A percentile compares a stretch with the other conserved stretches of the same genome.
These are phyloP conservation scores for Boletellus sp. DNA, from an alignment of 1,284 basidiomycete species.

Conservation along the genomic window DNA sequence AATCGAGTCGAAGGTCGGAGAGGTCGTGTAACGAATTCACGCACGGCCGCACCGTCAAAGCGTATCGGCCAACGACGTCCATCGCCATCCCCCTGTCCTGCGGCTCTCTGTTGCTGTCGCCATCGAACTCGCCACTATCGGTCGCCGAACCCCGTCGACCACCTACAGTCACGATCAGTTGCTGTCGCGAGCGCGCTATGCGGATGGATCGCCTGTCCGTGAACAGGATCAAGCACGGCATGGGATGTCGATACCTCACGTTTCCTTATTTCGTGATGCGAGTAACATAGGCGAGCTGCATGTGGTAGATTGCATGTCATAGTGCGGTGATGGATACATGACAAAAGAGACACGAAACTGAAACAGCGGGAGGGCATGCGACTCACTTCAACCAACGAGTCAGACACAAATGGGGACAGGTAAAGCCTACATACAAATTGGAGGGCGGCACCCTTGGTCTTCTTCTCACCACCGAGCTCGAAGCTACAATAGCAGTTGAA, in stretches of 20 bases:
- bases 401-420: constrained; percentile 5
- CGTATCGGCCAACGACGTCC: no score
- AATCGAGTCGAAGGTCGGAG: not conserved
- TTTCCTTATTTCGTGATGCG: not conserved
- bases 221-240: not conserved
- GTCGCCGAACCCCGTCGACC: no score
- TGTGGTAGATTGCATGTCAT: constrained; percentile 28
- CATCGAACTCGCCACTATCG: no score
- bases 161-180: no score
- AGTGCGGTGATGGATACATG: constrained; percentile 25
- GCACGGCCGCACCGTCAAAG: no score
- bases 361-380: constrained; percentile 10
- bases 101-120: no score
- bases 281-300: constrained; percentile 10
- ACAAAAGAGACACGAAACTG: constrained; percentile 18
- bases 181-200: no score
- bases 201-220: not conserved
- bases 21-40: no score
- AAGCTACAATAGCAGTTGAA: constrained; percentile 57
- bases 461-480: constrained; percentile 99
- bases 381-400: constrained; percentile 20
- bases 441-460: constrained; percentile 95
- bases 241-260: not conserved
- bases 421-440: constrained; percentile 68
- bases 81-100: no score